A percentile compares a stretch with the other conserved stretches of the same genome.
These are phyloP conservation scores for Parachlorella kessleri DNA, from an alignment of 139 green algal genomes.

Conservation along the genomic window DNA sequence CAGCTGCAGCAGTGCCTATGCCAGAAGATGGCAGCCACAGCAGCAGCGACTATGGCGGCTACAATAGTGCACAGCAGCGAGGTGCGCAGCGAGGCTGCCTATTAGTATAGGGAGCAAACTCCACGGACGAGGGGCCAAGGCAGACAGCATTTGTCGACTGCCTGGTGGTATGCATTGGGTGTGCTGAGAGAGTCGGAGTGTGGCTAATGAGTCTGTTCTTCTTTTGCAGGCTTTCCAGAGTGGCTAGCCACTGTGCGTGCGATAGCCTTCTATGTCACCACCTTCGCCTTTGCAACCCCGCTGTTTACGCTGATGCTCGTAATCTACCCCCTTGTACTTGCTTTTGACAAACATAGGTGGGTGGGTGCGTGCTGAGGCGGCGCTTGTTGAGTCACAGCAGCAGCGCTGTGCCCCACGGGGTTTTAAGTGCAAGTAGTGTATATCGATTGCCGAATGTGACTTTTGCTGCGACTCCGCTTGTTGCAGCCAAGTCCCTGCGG, in stretches of 20 bases:
- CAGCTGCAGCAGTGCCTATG: neutral
- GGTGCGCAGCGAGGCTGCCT: too few relatives aligned
- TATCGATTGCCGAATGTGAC: too few relatives aligned
- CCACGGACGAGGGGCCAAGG: too few relatives aligned
- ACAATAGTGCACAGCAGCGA: too few relatives aligned
- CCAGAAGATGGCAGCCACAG: constrained; percentile 9
- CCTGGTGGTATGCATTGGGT: too few relatives aligned
- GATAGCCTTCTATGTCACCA: constrained; percentile 81
- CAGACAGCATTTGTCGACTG: too few relatives aligned
- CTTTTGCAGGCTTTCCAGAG: constrained; percentile 17
- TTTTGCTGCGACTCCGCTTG: neutral
- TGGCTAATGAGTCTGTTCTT: too few relatives aligned
- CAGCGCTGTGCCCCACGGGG: too few relatives aligned
- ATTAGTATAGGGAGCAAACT: too few relatives aligned
- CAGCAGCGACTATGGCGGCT: constrained; percentile 13
- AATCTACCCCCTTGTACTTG: constrained; percentile 73
- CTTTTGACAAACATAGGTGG: constrained; percentile 82
- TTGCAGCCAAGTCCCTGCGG: neutral
- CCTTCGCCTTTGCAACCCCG: constrained; percentile 77
- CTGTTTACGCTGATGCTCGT: constrained; percentile 88
- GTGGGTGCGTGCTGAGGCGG: neutral
- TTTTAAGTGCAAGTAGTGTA: too few relatives aligned
- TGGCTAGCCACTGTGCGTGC: constrained; percentile 41
- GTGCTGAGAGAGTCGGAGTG: too few relatives aligned
- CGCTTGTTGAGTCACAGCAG: too few relatives aligned